Base-by-base conservation (phyloP, 2,329 filamentous ascomycete genomes). In the Fusarium proliferatum region DNA sequence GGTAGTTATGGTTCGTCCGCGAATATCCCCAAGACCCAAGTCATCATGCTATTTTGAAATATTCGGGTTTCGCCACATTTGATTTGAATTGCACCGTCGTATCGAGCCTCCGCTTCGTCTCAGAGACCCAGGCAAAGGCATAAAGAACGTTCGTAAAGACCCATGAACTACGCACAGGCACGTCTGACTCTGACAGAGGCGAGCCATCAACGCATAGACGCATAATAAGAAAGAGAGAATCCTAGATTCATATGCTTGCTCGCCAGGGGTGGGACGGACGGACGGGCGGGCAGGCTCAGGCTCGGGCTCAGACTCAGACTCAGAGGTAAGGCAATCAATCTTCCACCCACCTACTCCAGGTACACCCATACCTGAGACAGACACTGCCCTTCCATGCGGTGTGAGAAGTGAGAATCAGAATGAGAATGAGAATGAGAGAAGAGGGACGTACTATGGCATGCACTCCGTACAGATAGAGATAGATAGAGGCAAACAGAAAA, bases 301-400 rank as follows among this genome's bases (percentile, higher is more conserved):
- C 41, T 23, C 13, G n/a, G 41, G 2, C 46, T 33, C 46, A 49
- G 23, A 52, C 30, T 34, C 30, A 52, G 43, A 28, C 43, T n/a
- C 12, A 26, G 12, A 38, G 49, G 49, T 21, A 52, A 66, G 53
- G 36, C 43, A 56, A 56, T 62, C 70, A 70, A 59, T 49, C 34
- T 53, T 61, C 59, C 69, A 69, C 49, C 59, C 64, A 72, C 49
- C 56, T 56, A 69, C 58, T 64, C 69, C 55, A 68, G 38, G 59
- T 52, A 53, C 64, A 49, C 67, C 71, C 67, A 53, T 52, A 61
- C 67, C 71, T 65, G 71, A 73, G 71, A 72, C 68, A 75, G 43
- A 53, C 34, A 53, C 51, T 53, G 17, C 34, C 34, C 51, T 64
- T 72, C 39, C 34, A 74, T 73, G 70, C 59, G 59, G 71, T 73